Percentiles rank a stretch among this genome's conserved stretches.
Conservation (phyloP, 768 basidiomycete genomes). For the Galerina marginata region DNA sequence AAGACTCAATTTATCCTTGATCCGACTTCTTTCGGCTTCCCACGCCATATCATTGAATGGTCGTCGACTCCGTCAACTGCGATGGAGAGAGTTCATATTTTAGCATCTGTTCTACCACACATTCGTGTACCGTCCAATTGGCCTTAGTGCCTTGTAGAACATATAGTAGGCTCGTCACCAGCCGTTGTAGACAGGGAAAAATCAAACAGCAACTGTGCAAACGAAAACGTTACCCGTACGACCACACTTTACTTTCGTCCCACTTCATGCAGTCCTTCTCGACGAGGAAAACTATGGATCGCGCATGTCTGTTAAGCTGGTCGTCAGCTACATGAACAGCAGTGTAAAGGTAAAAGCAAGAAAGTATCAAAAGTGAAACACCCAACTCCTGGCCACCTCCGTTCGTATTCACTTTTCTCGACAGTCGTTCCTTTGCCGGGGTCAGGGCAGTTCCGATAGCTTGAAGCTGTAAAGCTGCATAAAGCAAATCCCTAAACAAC, state of each 20-base stretch:
- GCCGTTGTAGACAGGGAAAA: too few relatives aligned
- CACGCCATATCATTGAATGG: too few relatives aligned
- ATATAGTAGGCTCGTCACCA: too few relatives aligned
- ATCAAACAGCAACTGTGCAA: too few relatives aligned
- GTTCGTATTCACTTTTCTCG: constrained; percentile 80
- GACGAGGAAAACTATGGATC: constrained; percentile 88
- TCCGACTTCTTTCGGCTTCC: too few relatives aligned
- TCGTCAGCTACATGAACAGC: neutral
- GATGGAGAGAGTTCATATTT: too few relatives aligned
- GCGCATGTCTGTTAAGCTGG: constrained; percentile 67
- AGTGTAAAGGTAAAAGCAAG: constrained; percentile 1
- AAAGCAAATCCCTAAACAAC: neutral
- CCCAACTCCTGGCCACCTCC: constrained; percentile 88
- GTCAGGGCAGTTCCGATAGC: constrained; percentile 90
- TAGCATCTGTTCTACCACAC: too few relatives aligned
- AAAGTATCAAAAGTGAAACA: constrained; percentile 95
- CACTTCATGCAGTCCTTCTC: constrained; percentile 85
- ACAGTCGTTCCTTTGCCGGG: constrained; percentile 86
- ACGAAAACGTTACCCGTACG: too few relatives aligned
- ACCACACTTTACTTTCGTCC: constrained; percentile 58
- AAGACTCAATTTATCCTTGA: too few relatives aligned
- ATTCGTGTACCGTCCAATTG: too few relatives aligned
- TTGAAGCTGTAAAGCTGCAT: constrained; percentile 89
- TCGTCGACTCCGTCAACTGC: too few relatives aligned
- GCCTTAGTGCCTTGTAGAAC: too few relatives aligned